Evolutionary conservation across 2,329 filamentous ascomycete species (phyloP).

Genomic region (Colletotrichum brevisporum): DNA sequence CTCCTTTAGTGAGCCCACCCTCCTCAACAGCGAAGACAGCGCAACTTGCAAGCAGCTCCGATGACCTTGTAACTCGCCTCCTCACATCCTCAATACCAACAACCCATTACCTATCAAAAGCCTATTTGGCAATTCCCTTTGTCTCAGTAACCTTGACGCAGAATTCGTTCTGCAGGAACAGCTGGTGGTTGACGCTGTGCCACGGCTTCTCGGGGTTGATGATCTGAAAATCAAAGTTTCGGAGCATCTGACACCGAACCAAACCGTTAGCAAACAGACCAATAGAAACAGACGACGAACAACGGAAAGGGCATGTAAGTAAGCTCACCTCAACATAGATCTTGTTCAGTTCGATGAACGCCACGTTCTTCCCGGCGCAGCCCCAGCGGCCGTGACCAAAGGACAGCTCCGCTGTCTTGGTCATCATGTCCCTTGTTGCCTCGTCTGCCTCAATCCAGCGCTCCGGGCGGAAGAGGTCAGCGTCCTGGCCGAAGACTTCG

Average conservation of each 20-base stretch:
- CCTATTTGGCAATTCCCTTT: neutral
- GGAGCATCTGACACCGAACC: constrained; percentile 42
- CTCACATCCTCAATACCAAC: too few relatives aligned
- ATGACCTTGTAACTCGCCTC: too few relatives aligned
- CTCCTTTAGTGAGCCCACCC: too few relatives aligned
- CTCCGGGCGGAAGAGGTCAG: constrained; percentile 61
- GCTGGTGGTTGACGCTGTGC: constrained; percentile 48
- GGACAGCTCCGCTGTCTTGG: constrained; percentile 49
- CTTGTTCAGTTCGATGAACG: constrained; percentile 60
- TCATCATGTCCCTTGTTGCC: constrained; percentile 42
- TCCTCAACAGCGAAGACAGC: too few relatives aligned
- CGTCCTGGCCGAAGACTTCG: constrained; percentile 55
- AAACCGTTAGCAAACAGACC: neutral
- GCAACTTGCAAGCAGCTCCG: too few relatives aligned
- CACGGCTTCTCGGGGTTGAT: constrained; percentile 48
- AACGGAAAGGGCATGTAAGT: too few relatives aligned
- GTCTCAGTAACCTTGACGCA: constrained; percentile 43
- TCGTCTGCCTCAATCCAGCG: constrained; percentile 60
- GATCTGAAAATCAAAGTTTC: constrained; percentile 46
- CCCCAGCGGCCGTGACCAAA: constrained; percentile 54
- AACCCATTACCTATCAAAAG: neutral
- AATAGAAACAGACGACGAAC: neutral
- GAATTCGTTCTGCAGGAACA: constrained; percentile 47
- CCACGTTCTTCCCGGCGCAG: constrained; percentile 54
- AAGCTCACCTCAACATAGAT: constrained; percentile 56